These are phyloP conservation scores for Aspergillus funiculosus DNA, from an alignment of 495 filamentous ascomycete genomes.

Conservation along the genomic window DNA sequence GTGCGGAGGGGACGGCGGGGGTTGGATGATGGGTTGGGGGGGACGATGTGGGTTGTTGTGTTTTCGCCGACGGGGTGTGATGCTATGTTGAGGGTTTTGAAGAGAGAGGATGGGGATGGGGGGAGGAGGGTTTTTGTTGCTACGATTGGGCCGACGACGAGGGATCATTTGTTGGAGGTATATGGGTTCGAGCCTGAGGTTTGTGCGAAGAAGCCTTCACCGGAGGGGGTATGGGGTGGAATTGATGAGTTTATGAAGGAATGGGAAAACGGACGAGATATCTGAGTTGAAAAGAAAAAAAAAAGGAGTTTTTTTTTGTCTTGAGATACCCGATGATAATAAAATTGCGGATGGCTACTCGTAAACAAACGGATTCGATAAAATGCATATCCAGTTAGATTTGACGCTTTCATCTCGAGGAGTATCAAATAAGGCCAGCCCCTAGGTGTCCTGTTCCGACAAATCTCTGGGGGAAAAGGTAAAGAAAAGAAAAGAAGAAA, in stretches of 20 bases:
- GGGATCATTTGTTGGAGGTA: slow-evolving; percentile 59
- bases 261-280: background rate
- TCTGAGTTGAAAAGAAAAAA: background rate
- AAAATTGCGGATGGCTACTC: too few relatives aligned
- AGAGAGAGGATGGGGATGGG: slow-evolving; percentile 16
- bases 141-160: slow-evolving; percentile 92
- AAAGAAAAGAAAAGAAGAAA: slow-evolving; percentile 2
- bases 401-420: slow-evolving; percentile 1
- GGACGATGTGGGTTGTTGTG: slow-evolving; percentile 73
- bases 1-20: slow-evolving; percentile 20
- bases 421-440: too few relatives aligned
- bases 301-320: slow-evolving; percentile 3
- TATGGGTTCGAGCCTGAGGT: slow-evolving; percentile 76
- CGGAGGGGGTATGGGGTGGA: slow-evolving; percentile 70
- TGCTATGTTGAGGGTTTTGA: slow-evolving; percentile 67
- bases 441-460: too few relatives aligned
- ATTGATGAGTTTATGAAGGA: slow-evolving; percentile 51
- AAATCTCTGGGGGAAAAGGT: background rate
- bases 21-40: slow-evolving; percentile 17
- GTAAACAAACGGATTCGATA: too few relatives aligned
- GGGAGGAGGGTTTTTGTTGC: slow-evolving; percentile 53
- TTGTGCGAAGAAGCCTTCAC: slow-evolving; percentile 73
- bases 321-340: too few relatives aligned
- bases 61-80: slow-evolving; percentile 90
- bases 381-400: background rate